These are phyloP conservation scores for Cytauxzoon felis DNA, from an alignment of 169 alveolate species.

Conservation along the genomic window DNA sequence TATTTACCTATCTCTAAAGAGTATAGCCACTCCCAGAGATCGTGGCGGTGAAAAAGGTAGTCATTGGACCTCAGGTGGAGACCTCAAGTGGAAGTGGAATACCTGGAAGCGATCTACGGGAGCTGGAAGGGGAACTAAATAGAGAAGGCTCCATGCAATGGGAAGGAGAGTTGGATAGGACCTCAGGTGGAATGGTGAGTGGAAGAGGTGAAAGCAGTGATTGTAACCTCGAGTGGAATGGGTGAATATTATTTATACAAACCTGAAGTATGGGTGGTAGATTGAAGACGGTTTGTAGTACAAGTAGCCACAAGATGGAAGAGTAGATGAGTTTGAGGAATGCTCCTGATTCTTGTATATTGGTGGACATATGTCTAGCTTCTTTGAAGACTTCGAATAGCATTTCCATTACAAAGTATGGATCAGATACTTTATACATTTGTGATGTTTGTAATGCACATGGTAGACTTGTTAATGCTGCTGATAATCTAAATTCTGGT, in stretches of 20 bases:
- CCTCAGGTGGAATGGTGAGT: too few relatives aligned
- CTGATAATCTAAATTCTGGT: slow-evolving; percentile 50
- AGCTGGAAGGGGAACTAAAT: too few relatives aligned
- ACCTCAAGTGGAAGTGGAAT: too few relatives aligned
- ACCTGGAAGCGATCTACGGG: too few relatives aligned
- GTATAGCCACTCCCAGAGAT: too few relatives aligned
- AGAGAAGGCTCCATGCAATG: too few relatives aligned
- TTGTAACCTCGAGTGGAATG: too few relatives aligned
- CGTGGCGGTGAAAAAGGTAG: too few relatives aligned
- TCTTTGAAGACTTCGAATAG: slow-evolving; percentile 50
- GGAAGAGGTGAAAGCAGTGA: background rate
- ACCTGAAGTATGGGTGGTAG: slow-evolving; percentile 15
- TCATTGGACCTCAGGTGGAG: too few relatives aligned
- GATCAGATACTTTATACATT: slow-evolving; percentile 53
- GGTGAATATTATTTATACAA: background rate
- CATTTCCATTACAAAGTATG: slow-evolving; percentile 56
- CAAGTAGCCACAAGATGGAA: slow-evolving; percentile 34
- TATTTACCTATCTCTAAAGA: too few relatives aligned
- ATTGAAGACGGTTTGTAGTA: slow-evolving; percentile 19
- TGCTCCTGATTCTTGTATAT: slow-evolving; percentile 52
- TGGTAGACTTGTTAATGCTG: slow-evolving; percentile 57
- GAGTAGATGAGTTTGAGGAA: slow-evolving; percentile 40
- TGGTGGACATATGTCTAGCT: slow-evolving; percentile 44
- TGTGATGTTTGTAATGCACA: slow-evolving; percentile 47
- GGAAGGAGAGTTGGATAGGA: too few relatives aligned